Conservation (phyloP, 2,329 filamentous ascomycete genomes). For the Apiospora saccharicola region DNA sequence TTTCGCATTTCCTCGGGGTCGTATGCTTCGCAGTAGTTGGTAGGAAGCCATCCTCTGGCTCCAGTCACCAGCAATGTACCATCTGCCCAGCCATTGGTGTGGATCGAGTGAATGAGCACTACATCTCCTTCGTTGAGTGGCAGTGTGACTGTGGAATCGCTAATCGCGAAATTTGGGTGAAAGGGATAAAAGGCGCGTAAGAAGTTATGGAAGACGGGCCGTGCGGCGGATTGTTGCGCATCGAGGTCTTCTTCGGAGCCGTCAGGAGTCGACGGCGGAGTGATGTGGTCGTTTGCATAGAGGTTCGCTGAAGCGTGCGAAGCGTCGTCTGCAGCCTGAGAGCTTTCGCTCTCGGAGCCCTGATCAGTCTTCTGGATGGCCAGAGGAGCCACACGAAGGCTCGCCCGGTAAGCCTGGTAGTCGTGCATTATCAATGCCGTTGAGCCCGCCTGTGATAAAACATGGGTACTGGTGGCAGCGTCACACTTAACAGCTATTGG, state of each 20-base stretch:
- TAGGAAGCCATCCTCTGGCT: slow-evolving; percentile 92
- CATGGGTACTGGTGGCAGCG: slow-evolving; percentile 17
- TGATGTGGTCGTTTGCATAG: slow-evolving; percentile 69
- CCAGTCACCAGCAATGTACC: slow-evolving; percentile 88
- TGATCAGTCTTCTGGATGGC: slow-evolving; percentile 55
- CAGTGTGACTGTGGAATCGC: slow-evolving; percentile 87
- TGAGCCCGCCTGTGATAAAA: slow-evolving; percentile 7
- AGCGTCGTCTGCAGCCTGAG: slow-evolving; percentile 34
- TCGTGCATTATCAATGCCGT: slow-evolving; percentile 55
- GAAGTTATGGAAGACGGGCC: slow-evolving; percentile 89
- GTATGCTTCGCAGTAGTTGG: slow-evolving; percentile 97
- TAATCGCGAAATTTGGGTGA: slow-evolving; percentile 77
- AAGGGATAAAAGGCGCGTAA: slow-evolving; percentile 94
- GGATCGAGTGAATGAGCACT: slow-evolving; percentile 92
- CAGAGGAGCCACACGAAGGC: slow-evolving; percentile 68
- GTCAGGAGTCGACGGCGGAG: slow-evolving; percentile 78
- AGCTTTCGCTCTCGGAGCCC: slow-evolving; percentile 39
- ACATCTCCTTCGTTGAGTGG: slow-evolving; percentile 91
- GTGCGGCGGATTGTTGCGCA: slow-evolving; percentile 50
- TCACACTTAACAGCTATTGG: not conserved
- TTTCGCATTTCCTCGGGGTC: slow-evolving; percentile 87
- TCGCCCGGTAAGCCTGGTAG: slow-evolving; percentile 59
- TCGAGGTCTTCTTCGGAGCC: slow-evolving; percentile 67
- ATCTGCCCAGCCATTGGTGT: slow-evolving; percentile 98
- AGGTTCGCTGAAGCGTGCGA: slow-evolving; percentile 46